Evolutionary conservation across 495 filamentous ascomycete genomes (phyloP).

Genomic region (Penicillium diatomitis): DNA sequence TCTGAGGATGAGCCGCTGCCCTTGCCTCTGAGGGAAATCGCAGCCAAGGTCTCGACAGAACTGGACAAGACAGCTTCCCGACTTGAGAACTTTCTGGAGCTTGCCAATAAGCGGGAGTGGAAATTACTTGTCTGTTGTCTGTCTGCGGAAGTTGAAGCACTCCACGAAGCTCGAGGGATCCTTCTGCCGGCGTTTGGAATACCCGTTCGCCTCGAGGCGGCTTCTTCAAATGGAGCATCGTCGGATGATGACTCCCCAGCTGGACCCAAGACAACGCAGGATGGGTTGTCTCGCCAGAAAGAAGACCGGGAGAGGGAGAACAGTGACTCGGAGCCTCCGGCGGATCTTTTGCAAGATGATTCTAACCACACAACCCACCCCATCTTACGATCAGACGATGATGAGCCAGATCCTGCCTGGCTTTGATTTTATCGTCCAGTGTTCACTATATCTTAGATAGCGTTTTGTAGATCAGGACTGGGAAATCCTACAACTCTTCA

Average conservation of each 20-base stretch:
- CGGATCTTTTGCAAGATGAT: constrained; percentile 30
- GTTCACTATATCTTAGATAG: not conserved
- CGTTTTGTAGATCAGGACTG: not conserved
- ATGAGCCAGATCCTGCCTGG: constrained; percentile 43
- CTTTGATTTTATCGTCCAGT: constrained; percentile 17
- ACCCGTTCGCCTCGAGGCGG: constrained; percentile 4
- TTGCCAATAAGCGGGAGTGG: constrained; percentile 56
- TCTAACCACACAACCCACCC: constrained; percentile 15
- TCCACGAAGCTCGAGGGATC: constrained; percentile 58
- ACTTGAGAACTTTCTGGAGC: constrained; percentile 30
- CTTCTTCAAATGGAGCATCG: constrained; percentile 1
- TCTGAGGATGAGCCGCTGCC: constrained; percentile 6
- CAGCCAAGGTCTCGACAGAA: constrained; percentile 32
- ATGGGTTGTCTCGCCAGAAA: constrained; percentile 5
- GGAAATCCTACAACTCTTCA: constrained; percentile 34
- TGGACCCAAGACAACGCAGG: not conserved
- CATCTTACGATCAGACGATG: constrained; percentile 30
- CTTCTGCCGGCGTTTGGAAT: constrained; percentile 38
- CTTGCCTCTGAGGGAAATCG: constrained; percentile 18
- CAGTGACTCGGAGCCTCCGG: constrained; percentile 30
- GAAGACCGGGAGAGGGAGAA: constrained; percentile 1
- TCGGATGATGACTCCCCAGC: constrained; percentile 2
- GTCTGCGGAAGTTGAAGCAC: constrained; percentile 79
- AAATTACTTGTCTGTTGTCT: constrained; percentile 82
- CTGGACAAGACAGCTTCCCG: constrained; percentile 31